A percentile compares a stretch with the other conserved stretches of the same genome.
These are phyloP conservation scores for Cladosporium sp. DNA, from an alignment of 2,329 filamentous ascomycete genomes.

Conservation along the genomic window DNA sequence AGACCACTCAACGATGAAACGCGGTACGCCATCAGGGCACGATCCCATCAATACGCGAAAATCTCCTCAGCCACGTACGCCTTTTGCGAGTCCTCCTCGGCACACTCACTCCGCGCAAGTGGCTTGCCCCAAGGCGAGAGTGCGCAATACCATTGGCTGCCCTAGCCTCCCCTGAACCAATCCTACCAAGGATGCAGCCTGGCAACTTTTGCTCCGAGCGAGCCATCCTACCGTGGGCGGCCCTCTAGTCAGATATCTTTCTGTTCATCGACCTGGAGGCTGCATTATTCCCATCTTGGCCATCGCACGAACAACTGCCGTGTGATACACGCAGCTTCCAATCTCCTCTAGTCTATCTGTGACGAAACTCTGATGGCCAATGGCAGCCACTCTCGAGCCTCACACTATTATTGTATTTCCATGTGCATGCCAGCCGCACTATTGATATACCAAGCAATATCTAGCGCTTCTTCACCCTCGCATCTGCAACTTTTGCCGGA, in stretches of 20 bases:
- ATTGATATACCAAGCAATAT: not conserved
- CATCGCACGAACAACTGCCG: not conserved
- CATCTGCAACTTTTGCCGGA: conserved; percentile 1
- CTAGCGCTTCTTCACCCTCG: conserved; percentile 10
- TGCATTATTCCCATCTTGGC: not conserved
- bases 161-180: conserved; percentile 1
- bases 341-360: conserved; percentile 1
- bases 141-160: conserved; percentile 4
- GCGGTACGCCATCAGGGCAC: conserved; percentile 7
- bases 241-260: not conserved
- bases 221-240: not conserved
- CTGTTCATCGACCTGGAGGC: not conserved
- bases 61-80: conserved; percentile 7
- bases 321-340: not conserved
- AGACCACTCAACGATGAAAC: not conserved
- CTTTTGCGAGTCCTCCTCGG: conserved; percentile 4
- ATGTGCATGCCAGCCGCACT: not conserved
- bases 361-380: not conserved
- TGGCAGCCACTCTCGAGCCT: not conserved
- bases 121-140: not conserved
- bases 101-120: not conserved
- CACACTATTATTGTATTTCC: not conserved
- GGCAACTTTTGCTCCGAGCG: not conserved
- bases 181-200: conserved; percentile 14
- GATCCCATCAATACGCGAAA: not conserved